Conservation (phyloP, 805 yeast species). For the Alloascoidea africana region DNA sequence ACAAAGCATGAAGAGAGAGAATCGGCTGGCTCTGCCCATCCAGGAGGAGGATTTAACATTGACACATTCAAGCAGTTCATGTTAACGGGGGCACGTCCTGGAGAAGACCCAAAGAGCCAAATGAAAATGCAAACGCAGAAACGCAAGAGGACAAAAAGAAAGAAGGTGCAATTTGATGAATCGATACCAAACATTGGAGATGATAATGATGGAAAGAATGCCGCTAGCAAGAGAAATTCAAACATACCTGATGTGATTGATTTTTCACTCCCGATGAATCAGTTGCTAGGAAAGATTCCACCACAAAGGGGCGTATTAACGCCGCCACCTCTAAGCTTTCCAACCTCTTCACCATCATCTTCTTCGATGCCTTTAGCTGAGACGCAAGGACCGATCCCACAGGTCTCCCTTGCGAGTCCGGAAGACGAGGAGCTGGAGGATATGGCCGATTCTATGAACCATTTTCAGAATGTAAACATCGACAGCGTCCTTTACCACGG, state of each 20-base stretch:
- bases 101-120: conserved; percentile 37
- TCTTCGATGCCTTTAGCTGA: no score
- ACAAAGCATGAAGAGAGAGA: conserved; percentile 23
- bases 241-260: background rate
- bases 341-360: background rate
- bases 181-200: background rate
- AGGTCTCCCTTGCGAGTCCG: conserved; percentile 17
- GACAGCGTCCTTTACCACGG: conserved; percentile 68
- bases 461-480: conserved; percentile 63
- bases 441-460: conserved; percentile 60
- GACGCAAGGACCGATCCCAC: no score
- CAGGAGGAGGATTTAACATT: conserved; percentile 32
- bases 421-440: conserved; percentile 55
- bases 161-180: conserved; percentile 5
- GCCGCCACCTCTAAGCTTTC: background rate
- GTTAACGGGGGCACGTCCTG: conserved; percentile 75
- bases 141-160: background rate
- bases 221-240: background rate
- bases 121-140: background rate
- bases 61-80: conserved; percentile 78
- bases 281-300: conserved; percentile 6
- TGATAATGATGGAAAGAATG: background rate
- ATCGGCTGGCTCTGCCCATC: conserved; percentile 11
- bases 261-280: conserved; percentile 5
- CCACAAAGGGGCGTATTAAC: conserved; percentile 1